These are phyloP conservation scores for Macadamia integrifolia DNA, from an alignment of 164 flowering plant species.

Conservation along the genomic window DNA sequence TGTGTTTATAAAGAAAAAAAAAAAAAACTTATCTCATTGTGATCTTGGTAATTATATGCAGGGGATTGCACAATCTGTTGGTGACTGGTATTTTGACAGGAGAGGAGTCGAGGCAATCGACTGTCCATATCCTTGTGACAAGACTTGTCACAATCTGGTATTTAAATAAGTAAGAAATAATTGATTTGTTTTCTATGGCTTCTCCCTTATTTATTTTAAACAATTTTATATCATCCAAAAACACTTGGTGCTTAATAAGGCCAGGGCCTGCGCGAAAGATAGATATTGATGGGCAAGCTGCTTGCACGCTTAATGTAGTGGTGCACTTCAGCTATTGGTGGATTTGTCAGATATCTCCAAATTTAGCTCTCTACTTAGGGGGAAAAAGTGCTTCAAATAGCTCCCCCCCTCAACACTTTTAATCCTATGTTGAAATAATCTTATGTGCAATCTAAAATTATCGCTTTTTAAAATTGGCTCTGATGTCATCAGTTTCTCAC, in stretches of 20 bases:
- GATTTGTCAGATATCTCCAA: no score
- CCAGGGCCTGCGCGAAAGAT: neutral
- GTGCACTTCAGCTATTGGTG: no score
- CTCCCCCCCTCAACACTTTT: no score
- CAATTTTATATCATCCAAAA: constrained; percentile 3
- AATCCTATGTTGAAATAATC: no score
- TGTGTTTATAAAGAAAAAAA: neutral
- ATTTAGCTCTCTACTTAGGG: no score
- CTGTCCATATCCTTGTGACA: constrained; percentile 80
- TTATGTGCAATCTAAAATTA: no score
- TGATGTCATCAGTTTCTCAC: no score
- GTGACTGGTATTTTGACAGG: constrained; percentile 83
- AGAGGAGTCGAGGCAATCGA: constrained; percentile 42
- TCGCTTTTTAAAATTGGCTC: no score
- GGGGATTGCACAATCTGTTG: constrained; percentile 71
- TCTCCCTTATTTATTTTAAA: neutral
- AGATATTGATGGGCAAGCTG: neutral
- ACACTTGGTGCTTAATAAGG: constrained; percentile 13
- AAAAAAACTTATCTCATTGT: neutral
- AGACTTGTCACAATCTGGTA: constrained; percentile 60
- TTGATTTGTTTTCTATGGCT: neutral
- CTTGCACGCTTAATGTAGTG: neutral
- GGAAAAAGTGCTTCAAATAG: no score
- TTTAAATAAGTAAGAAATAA: constrained; percentile 27
- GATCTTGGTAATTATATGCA: constrained; percentile 23